Base-by-base conservation (phyloP, 2,329 filamentous ascomycete genomes). In the Aspergillus neotritici region DNA sequence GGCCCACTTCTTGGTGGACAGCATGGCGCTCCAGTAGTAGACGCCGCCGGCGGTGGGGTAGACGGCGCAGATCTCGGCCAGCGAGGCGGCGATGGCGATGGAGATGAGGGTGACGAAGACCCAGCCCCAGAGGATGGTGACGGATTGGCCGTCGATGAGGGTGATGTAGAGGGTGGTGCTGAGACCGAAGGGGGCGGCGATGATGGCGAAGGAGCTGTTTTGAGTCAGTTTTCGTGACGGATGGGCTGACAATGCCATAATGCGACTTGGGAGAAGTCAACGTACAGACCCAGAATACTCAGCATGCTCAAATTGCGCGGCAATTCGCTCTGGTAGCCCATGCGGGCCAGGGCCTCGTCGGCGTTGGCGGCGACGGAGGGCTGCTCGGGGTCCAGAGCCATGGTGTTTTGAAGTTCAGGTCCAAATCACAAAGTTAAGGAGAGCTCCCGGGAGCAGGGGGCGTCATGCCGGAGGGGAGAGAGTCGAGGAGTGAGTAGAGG, bases 81-180 rank as follows among this genome's bases (percentile, higher is more conserved):
- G 68, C 10, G 80, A 83, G 25, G 79, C 78, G 39, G 82, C 81
- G 51, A 86, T 83, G 45, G 71, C 73, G 44, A 79, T 68, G 9
- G 78, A 82, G 52, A 85, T 78, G 31, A 84, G 60, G 4, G 79
- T 81, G 21, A 85, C 76, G 29, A 84, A 63, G 2, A 84, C 74
- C 81, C 78, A 87, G 32, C 84, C 84, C 74, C 79, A 87, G 51
- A 87, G 68, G 32, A 86, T 75, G 16, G 81, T 84, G 12, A 86
- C 83, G 34, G 74, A 75, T 61, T 84, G 80, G 15, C 84, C 84
- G 61, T 86, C 81, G 13, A 76, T 76, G 21, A 87, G 71, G 15
- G 79, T 80, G 59, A 85, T 83, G 65, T 79, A 81, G 49, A 87
- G 70, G 1, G 83, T 86, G 12, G 83, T 86, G 25, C 74, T 79